These are phyloP conservation scores for Suillus brevipes DNA, from an alignment of 768 basidiomycete species.

Conservation along the genomic window DNA sequence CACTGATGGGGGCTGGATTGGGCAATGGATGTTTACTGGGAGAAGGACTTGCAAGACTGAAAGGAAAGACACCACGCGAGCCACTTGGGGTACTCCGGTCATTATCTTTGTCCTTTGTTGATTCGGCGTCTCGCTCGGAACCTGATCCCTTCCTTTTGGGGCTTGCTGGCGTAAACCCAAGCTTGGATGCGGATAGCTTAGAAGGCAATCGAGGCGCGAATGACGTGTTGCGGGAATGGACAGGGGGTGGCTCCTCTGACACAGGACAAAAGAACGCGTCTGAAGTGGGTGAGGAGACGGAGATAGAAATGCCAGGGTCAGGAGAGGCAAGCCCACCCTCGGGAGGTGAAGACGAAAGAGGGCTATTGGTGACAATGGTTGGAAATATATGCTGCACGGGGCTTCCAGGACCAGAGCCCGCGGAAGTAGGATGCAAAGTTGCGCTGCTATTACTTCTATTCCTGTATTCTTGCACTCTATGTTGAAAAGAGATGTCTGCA, in stretches of 20 bases:
- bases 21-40: constrained; percentile 30
- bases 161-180: constrained; percentile 44
- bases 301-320: constrained; percentile 45
- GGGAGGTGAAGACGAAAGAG: constrained; percentile 29
- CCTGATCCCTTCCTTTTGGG: constrained; percentile 60
- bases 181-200: constrained; percentile 58
- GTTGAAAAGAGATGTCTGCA: constrained; percentile 54
- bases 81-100: constrained; percentile 17
- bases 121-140: constrained; percentile 34
- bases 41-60: constrained; percentile 26
- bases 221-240: constrained; percentile 65
- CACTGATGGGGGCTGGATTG: constrained; percentile 13
- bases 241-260: constrained; percentile 39
- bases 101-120: constrained; percentile 34
- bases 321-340: constrained; percentile 19
- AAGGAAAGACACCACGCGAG: constrained; percentile 32
- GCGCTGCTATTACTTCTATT: constrained; percentile 57
- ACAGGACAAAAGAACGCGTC: constrained; percentile 34
- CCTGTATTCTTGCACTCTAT: constrained; percentile 66
- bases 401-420: constrained; percentile 27
- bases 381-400: constrained; percentile 46
- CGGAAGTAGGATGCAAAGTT: constrained; percentile 43
- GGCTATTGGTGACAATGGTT: constrained; percentile 22
- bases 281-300: constrained; percentile 45
- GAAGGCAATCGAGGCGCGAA: constrained; percentile 74